Evolutionary conservation across 2,329 filamentous ascomycete species (phyloP).

Genomic region (Claviceps maximensis): DNA sequence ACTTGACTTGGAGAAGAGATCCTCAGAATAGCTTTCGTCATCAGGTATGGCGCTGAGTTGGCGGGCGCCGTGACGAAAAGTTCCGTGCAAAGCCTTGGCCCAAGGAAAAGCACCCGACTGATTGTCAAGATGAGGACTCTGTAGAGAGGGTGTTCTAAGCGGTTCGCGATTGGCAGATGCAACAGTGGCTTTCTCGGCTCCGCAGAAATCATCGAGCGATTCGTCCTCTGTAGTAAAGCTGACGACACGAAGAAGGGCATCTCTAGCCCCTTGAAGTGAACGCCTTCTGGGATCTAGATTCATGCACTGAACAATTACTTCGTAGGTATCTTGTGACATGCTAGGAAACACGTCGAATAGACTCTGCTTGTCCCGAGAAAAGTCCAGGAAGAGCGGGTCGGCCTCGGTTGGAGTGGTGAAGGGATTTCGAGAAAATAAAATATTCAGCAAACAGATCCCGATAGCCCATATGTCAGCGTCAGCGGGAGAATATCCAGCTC

Average conservation of each 20-base stretch:
- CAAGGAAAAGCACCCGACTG: constrained; percentile 69
- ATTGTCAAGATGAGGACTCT: constrained; percentile 67
- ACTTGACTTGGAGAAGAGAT: constrained; percentile 71
- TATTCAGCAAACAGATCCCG: constrained; percentile 90
- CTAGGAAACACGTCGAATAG: constrained; percentile 96
- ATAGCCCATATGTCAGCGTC: constrained; percentile 96
- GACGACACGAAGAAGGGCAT: constrained; percentile 65
- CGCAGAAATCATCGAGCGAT: constrained; percentile 84
- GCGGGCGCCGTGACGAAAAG: constrained; percentile 52
- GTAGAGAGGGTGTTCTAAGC: constrained; percentile 86
- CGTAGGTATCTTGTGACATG: constrained; percentile 97
- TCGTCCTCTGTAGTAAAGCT: constrained; percentile 94
- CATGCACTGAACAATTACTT: constrained; percentile 83
- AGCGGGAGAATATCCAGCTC: constrained; percentile 79
- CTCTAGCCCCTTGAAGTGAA: constrained; percentile 63
- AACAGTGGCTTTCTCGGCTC: constrained; percentile 61
- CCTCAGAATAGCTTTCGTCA: constrained; percentile 67
- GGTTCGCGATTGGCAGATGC: constrained; percentile 87
- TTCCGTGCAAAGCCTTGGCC: constrained; percentile 78
- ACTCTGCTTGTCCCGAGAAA: constrained; percentile 82
- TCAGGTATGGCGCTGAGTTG: constrained; percentile 81
- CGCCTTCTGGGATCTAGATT: constrained; percentile 83
- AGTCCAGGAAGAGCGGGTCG: constrained; percentile 90
- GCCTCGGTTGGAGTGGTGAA: constrained; percentile 82
- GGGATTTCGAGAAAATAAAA: constrained; percentile 91